Evolutionary conservation across 805 yeast species (phyloP).

Genomic region (Saccharomycopsis fibuligera): DNA sequence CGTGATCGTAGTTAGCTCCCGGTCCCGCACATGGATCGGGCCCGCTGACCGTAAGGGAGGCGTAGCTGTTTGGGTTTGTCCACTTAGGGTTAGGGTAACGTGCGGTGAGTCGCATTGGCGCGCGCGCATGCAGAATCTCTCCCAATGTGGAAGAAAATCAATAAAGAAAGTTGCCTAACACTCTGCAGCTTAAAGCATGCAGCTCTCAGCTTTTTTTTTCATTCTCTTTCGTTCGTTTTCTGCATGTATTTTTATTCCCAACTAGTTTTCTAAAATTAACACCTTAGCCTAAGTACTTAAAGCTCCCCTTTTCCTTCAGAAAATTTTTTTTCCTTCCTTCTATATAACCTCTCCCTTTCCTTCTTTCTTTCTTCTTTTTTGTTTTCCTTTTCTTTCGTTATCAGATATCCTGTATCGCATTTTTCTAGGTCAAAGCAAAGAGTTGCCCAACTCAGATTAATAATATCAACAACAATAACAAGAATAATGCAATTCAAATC

Average conservation of each 20-base stretch:
- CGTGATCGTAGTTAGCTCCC: too few relatives aligned
- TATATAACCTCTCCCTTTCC: background rate
- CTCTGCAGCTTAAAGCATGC: constrained; percentile 2
- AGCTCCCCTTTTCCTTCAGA: background rate
- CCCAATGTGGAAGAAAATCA: constrained; percentile 3
- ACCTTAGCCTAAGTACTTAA: background rate
- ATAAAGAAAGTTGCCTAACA: background rate
- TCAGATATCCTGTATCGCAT: too few relatives aligned
- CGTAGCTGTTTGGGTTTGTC: background rate
- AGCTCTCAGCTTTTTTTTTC: background rate
- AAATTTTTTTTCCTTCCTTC: background rate
- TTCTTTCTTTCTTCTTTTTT: background rate
- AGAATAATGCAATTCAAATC: constrained; percentile 17
- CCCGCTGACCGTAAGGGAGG: background rate
- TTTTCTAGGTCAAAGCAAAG: too few relatives aligned
- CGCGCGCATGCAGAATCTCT: background rate
- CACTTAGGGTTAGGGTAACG: background rate
- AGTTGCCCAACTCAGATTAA: background rate
- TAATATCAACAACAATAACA: background rate
- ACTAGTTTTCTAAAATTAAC: constrained; percentile 4
- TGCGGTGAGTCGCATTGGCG: background rate
- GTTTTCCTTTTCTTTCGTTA: background rate
- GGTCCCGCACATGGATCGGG: constrained; percentile 2
- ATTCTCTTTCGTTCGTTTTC: background rate
- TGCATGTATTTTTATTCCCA: too few relatives aligned